phyloP scores from a whole-genome alignment of 2,329 filamentous ascomycete genomes.

The Claviceps spartinae region DNA sequence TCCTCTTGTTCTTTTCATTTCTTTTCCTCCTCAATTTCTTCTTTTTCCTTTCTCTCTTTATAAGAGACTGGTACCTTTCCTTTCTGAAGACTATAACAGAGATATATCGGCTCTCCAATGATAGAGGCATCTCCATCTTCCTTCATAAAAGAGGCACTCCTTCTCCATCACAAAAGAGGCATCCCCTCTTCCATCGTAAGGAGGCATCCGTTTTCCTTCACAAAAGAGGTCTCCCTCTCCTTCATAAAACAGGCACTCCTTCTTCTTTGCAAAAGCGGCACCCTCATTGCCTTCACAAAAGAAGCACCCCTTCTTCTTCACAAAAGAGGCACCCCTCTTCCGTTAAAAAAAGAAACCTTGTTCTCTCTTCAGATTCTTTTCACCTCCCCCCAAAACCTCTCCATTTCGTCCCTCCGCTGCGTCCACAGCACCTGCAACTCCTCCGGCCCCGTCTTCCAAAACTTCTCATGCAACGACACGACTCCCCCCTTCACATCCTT shows the following conservation, averaged over 20 bases:
- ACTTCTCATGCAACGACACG: constrained; percentile 24
- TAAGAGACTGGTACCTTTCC: not conserved
- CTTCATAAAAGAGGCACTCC: too few relatives aligned
- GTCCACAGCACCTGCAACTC: constrained; percentile 4
- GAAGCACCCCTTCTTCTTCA: too few relatives aligned
- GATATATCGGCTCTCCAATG: too few relatives aligned
- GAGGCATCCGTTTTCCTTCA: too few relatives aligned
- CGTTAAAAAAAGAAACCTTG: not conserved
- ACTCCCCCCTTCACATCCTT: constrained; percentile 20
- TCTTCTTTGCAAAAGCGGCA: too few relatives aligned
- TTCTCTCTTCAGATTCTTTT: too few relatives aligned
- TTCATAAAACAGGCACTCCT: too few relatives aligned
- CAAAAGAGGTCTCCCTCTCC: too few relatives aligned
- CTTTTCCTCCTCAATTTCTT: not conserved
- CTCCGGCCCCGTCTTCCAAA: constrained; percentile 15
- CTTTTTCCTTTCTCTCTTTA: not conserved
- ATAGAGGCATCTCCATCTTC: too few relatives aligned
- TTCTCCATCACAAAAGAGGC: too few relatives aligned
- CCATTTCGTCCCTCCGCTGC: not conserved
- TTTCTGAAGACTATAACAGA: not conserved
- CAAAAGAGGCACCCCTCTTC: not conserved
- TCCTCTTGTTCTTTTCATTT: not conserved
- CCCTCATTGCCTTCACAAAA: too few relatives aligned
- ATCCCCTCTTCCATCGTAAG: too few relatives aligned
- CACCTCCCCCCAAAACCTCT: not conserved